These are phyloP conservation scores for Cucurbita moschata DNA, from an alignment of 306 rosid species.

Conservation along the genomic window DNA sequence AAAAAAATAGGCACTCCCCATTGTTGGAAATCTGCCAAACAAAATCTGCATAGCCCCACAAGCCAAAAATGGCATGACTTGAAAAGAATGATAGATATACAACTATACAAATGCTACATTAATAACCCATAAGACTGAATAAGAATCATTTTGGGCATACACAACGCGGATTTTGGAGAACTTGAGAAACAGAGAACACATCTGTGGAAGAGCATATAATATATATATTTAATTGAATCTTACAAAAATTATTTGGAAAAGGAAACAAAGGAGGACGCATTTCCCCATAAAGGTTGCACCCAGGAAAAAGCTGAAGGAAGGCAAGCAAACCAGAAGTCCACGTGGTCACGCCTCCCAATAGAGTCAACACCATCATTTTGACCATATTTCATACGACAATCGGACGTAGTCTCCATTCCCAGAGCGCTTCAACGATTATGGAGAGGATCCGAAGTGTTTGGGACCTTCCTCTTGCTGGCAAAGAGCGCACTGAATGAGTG, in stretches of 20 bases:
- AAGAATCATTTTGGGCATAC: background rate
- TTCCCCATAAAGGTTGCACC: background rate
- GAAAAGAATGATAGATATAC: background rate
- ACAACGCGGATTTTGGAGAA: background rate
- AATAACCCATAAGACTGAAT: background rate
- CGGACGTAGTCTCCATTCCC: background rate
- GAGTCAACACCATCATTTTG: background rate
- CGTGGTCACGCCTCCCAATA: background rate
- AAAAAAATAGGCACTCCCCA: background rate
- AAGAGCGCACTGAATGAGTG: constrained; percentile 30
- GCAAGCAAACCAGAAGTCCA: background rate
- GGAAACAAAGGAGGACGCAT: background rate
- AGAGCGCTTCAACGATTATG: constrained; percentile 61
- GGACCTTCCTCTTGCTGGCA: constrained; percentile 68
- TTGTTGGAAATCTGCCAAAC: background rate
- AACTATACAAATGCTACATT: background rate
- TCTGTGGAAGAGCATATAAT: background rate
- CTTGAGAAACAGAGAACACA: background rate
- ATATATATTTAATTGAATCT: background rate
- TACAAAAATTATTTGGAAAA: background rate
- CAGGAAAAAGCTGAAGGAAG: background rate
- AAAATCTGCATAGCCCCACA: background rate
- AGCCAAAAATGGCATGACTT: background rate
- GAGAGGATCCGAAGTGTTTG: constrained; percentile 80
- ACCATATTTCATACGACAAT: background rate